These are phyloP conservation scores for Conticribra weissflogii DNA, from an alignment of 108 stramenopile species.

Conservation along the genomic window DNA sequence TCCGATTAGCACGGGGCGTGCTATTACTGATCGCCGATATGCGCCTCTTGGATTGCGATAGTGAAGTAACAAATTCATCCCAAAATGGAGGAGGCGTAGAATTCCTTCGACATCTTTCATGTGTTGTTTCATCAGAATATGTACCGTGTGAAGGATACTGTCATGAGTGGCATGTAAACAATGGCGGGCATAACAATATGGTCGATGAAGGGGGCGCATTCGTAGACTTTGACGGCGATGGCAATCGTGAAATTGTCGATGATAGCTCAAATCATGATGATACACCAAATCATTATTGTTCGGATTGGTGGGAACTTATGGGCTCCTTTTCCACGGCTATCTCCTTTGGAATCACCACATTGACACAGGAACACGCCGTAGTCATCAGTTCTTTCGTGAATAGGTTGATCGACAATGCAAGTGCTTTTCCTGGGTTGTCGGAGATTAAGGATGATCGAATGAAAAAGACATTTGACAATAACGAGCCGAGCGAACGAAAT, in stretches of 20 bases:
- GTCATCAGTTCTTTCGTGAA: conserved; percentile 46
- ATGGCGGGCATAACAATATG: conserved; percentile 15
- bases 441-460: neutral
- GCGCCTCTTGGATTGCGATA: conserved; percentile 27
- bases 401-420: conserved; percentile 21
- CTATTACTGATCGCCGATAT: conserved; percentile 36
- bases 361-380: conserved; percentile 47
- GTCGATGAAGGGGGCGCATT: neutral
- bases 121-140: conserved; percentile 45
- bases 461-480: neutral
- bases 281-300: conserved; percentile 47
- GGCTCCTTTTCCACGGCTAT: conserved; percentile 31
- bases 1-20: conserved; percentile 42
- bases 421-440: conserved; percentile 1
- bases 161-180: conserved; percentile 30
- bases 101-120: conserved; percentile 41
- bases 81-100: conserved; percentile 16
- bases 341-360: conserved; percentile 30
- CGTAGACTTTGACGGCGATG: no score
- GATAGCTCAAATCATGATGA: neutral
- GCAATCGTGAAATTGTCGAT: no score
- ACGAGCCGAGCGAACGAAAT: neutral
- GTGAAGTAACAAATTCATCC: neutral
- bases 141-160: conserved; percentile 46
- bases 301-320: conserved; percentile 39